Conservation (phyloP, 2,329 filamentous ascomycete species). For the Penicillium palitans region DNA sequence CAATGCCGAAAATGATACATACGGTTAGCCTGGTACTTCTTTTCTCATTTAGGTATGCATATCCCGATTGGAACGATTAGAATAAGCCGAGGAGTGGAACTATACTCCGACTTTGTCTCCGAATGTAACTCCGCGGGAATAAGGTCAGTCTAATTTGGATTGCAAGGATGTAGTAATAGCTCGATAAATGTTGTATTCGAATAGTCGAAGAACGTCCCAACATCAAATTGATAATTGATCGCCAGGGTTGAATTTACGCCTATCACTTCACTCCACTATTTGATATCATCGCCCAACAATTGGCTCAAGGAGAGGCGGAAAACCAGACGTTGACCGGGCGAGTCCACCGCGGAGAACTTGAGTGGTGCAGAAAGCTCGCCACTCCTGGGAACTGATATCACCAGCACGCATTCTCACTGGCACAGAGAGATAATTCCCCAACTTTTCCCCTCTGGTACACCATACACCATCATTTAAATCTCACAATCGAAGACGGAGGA, state of each 20-base stretch:
- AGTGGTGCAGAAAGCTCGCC: slow-evolving; percentile 18
- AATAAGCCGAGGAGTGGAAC: not conserved
- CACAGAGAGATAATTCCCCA: not conserved
- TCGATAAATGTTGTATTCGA: not conserved
- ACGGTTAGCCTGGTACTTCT: not conserved
- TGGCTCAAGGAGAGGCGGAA: slow-evolving; percentile 19
- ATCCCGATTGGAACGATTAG: not conserved
- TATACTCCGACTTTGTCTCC: not conserved
- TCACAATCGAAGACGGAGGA: not conserved
- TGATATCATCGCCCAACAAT: slow-evolving; percentile 23
- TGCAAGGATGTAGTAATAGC: not conserved
- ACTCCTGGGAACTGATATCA: slow-evolving; percentile 21
- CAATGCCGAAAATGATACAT: not conserved
- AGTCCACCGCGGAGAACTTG: slow-evolving; percentile 23
- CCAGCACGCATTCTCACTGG: slow-evolving; percentile 3
- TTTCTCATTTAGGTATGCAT: not conserved
- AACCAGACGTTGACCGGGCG: slow-evolving; percentile 15
- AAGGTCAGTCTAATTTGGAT: not conserved
- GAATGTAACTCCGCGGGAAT: slow-evolving; percentile 1
- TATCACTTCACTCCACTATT: slow-evolving; percentile 20
- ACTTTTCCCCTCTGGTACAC: not conserved
- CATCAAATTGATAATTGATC: slow-evolving; percentile 1
- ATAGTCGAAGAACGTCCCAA: not conserved
- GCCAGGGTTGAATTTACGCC: not conserved
- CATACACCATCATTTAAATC: not conserved